Conservation (phyloP, 1,139 yeast species). For the Suhomyces atakaporum region DNA sequence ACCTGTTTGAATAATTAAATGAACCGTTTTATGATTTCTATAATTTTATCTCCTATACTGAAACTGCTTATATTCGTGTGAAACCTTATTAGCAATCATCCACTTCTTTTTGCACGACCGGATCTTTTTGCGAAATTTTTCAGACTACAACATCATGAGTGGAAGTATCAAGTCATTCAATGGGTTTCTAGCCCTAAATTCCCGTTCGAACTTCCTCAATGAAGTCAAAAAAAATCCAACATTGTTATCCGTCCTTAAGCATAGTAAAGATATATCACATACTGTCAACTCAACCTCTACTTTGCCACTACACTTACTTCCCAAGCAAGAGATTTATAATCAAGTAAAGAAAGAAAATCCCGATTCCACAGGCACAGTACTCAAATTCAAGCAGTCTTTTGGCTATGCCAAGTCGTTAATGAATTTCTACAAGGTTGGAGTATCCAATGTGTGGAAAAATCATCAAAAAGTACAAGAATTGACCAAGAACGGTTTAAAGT, state of each 20-base stretch:
- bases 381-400: conserved; percentile 37
- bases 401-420: conserved; percentile 44
- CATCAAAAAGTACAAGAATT: conserved; percentile 25
- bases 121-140: conserved; percentile 2
- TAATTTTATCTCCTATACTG: no score
- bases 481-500: conserved; percentile 22
- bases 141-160: conserved; percentile 3
- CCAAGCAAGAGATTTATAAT: conserved; percentile 32
- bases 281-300: conserved; percentile 37
- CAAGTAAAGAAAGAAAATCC: conserved; percentile 28
- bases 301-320: conserved; percentile 38
- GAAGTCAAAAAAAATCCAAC: conserved; percentile 1
- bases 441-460: conserved; percentile 52
- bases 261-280: background rate
- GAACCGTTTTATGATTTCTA: no score
- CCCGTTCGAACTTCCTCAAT: conserved; percentile 2
- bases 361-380: conserved; percentile 17
- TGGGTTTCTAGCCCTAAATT: conserved; percentile 1
- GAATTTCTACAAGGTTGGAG: conserved; percentile 54
- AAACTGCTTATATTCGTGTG: no score
- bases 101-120: background rate
- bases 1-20: no score
- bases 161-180: conserved; percentile 5
- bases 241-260: conserved; percentile 1
- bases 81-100: background rate